phyloP scores from a whole-genome alignment of 1,284 basidiomycete genomes.

The Xerocomus amazonicus region DNA sequence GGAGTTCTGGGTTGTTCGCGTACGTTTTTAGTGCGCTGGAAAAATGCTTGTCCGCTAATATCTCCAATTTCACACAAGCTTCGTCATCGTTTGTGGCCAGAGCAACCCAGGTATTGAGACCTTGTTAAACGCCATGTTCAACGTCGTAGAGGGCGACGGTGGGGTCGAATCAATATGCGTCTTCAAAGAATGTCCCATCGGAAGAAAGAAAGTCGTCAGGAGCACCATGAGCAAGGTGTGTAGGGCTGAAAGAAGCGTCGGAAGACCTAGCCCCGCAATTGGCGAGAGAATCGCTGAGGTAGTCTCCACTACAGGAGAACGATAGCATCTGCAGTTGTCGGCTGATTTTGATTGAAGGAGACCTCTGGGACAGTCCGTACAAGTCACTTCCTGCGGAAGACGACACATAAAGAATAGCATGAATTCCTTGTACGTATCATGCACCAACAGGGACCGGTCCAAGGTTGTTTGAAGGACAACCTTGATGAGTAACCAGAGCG shows the following conservation, averaged over 20 bases:
- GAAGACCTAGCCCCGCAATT: neutral
- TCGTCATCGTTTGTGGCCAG: slow-evolving; percentile 8
- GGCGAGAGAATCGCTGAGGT: slow-evolving; percentile 20
- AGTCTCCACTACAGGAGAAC: slow-evolving; percentile 24
- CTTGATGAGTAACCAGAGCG: slow-evolving; percentile 35
- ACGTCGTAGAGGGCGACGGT: slow-evolving; percentile 35
- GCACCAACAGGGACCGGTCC: slow-evolving; percentile 5
- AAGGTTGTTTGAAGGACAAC: slow-evolving; percentile 36
- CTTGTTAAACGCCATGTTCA: slow-evolving; percentile 29
- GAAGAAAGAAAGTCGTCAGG: slow-evolving; percentile 23
- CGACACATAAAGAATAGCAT: slow-evolving; percentile 39
- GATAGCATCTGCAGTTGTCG: slow-evolving; percentile 37
- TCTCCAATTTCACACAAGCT: slow-evolving; percentile 21
- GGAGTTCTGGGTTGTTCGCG: slow-evolving; percentile 35
- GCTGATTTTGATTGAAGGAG: slow-evolving; percentile 33
- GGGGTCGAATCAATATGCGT: slow-evolving; percentile 11
- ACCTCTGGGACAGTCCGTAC: slow-evolving; percentile 27
- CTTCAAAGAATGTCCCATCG: slow-evolving; percentile 16
- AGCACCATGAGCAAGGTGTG: slow-evolving; percentile 9
- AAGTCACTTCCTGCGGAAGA: slow-evolving; percentile 27
- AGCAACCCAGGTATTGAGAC: slow-evolving; percentile 33
- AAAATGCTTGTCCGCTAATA: slow-evolving; percentile 28
- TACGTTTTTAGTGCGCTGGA: slow-evolving; percentile 27
- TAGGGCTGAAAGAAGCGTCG: slow-evolving; percentile 11
- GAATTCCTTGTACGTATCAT: slow-evolving; percentile 42